Evolutionary conservation across 352 stramenopile species (phyloP).

Genomic region (Phytopythium kandeliae): DNA sequence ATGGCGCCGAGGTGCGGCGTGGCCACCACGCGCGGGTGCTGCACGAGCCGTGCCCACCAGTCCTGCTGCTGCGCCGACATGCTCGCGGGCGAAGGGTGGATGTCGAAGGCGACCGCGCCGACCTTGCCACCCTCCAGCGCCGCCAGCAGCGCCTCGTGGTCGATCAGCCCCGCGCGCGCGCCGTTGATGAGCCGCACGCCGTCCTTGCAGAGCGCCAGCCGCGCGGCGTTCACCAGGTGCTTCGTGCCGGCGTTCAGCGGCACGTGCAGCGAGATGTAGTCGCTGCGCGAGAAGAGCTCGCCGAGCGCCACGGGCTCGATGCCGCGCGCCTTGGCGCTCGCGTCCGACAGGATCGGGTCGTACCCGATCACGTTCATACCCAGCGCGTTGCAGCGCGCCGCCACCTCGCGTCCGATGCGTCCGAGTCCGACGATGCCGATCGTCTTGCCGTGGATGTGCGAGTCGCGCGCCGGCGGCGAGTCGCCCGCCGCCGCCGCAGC

Average conservation of each 20-base stretch:
- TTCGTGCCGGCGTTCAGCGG: slow-evolving; percentile 94
- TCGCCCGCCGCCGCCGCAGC: slow-evolving; percentile 1
- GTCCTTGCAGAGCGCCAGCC: slow-evolving; percentile 87
- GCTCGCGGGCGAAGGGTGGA: slow-evolving; percentile 23
- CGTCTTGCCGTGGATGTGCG: slow-evolving; percentile 88
- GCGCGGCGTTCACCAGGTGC: slow-evolving; percentile 83
- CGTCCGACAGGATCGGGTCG: slow-evolving; percentile 89
- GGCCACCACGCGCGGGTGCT: slow-evolving; percentile 88
- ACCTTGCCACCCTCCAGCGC: slow-evolving; percentile 83
- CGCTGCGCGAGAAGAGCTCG: slow-evolving; percentile 87
- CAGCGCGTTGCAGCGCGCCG: slow-evolving; percentile 88
- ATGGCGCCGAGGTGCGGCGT: slow-evolving; percentile 94
- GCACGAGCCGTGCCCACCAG: slow-evolving; percentile 72
- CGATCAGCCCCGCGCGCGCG: slow-evolving; percentile 91
- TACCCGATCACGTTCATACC: slow-evolving; percentile 95
- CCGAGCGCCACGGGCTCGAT: slow-evolving; percentile 82
- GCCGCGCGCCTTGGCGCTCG: slow-evolving; percentile 65
- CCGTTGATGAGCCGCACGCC: slow-evolving; percentile 93
- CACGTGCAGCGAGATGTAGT: slow-evolving; percentile 97
- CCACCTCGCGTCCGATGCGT: slow-evolving; percentile 92
- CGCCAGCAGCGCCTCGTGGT: slow-evolving; percentile 87
- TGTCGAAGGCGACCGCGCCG: slow-evolving; percentile 67
- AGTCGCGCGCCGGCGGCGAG: slow-evolving; percentile 29
- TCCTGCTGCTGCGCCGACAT: slow-evolving; percentile 30
- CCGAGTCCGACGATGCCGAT: slow-evolving; percentile 93